Evolutionary conservation across 176 grass and related monocot genomes (phyloP).

Genomic region (Eleusine coracana): DNA sequence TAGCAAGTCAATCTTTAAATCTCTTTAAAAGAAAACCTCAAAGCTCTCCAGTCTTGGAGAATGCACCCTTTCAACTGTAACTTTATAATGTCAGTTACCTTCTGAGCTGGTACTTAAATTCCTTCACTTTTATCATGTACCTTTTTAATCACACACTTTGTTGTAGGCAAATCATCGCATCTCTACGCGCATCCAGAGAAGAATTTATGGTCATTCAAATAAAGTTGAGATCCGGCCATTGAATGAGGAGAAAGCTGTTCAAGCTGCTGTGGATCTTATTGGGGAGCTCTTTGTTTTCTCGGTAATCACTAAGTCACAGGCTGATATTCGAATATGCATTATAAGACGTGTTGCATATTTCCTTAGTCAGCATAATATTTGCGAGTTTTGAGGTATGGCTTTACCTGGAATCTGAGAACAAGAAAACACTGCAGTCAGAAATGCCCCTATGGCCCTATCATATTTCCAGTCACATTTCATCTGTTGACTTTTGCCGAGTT

Average conservation of each 20-base stretch:
- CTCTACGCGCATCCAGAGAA: conserved; percentile 68
- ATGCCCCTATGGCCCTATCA: neutral
- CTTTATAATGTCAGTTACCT: neutral
- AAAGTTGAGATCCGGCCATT: conserved; percentile 61
- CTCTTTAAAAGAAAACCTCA: conserved; percentile 6
- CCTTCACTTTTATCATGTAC: neutral
- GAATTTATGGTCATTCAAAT: conserved; percentile 71
- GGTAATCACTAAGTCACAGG: conserved; percentile 43
- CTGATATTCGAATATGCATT: conserved; percentile 7
- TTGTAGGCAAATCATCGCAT: conserved; percentile 68
- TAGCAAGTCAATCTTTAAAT: neutral
- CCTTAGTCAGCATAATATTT: neutral
- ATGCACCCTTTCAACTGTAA: neutral
- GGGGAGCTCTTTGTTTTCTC: conserved; percentile 80
- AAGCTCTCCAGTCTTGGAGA: neutral
- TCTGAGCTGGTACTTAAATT: neutral
- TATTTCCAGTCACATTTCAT: neutral
- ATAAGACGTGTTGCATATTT: neutral
- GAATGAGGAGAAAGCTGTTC: conserved; percentile 83
- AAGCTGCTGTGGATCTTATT: conserved; percentile 76
- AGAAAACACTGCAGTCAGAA: neutral
- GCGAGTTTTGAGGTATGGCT: neutral
- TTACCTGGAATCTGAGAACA: neutral
- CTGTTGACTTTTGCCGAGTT: neutral
- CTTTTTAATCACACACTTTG: neutral